A percentile compares a stretch with the other conserved stretches of the same genome.
These are phyloP conservation scores for Heteromeles arbutifolia DNA, from an alignment of 306 rosid species.

Conservation along the genomic window DNA sequence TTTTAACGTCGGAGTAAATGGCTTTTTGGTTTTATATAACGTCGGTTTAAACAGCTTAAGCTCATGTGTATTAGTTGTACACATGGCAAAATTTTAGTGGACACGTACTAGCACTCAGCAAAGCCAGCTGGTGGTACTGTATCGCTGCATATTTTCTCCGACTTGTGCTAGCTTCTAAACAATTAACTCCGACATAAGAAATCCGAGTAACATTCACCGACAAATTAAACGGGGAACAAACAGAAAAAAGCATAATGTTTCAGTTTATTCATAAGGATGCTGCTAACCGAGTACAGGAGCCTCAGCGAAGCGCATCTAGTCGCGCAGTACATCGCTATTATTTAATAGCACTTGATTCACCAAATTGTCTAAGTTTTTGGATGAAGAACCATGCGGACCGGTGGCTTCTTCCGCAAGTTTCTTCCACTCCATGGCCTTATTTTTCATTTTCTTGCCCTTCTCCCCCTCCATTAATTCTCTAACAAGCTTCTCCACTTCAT, in stretches of 20 bases:
- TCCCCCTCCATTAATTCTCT: slow-evolving; percentile 9
- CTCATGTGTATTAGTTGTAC: too few species aligned
- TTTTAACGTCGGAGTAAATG: too few species aligned
- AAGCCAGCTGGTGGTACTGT: too few species aligned
- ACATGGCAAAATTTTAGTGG: too few species aligned
- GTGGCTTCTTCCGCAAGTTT: slow-evolving; percentile 10
- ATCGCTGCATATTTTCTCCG: too few species aligned
- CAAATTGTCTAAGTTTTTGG: background rate
- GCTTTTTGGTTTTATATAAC: too few species aligned
- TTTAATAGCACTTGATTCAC: background rate
- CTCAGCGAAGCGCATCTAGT: background rate
- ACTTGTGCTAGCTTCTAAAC: too few species aligned
- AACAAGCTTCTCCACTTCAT: slow-evolving; percentile 14
- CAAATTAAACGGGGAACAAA: too few species aligned
- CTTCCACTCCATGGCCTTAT: slow-evolving; percentile 15
- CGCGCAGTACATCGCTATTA: background rate
- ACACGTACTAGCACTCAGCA: too few species aligned
- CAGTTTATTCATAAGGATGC: background rate
- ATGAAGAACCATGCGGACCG: background rate
- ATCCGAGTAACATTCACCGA: background rate
- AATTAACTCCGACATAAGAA: background rate
- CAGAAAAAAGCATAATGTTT: background rate
- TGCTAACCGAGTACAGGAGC: background rate
- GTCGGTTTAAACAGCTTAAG: too few species aligned
- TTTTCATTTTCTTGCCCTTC: slow-evolving; percentile 14